Base-by-base conservation (phyloP, 768 basidiomycete genomes). In the Artomyces pyxidatus region DNA sequence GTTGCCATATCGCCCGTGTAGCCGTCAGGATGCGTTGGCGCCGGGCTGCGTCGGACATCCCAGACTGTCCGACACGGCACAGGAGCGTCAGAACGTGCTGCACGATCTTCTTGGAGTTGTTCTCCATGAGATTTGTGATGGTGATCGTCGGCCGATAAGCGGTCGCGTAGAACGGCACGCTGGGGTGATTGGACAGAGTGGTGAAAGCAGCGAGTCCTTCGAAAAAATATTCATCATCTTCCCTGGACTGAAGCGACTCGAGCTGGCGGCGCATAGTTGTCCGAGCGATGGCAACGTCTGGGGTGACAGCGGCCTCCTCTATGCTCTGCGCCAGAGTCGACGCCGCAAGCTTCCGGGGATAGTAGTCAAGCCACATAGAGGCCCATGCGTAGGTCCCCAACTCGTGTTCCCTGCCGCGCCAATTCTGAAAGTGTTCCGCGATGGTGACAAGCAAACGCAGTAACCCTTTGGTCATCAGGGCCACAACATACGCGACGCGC, bases 401-500 rank as follows among this genome's bases (percentile, higher is more conserved):
- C n/a, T n/a, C n/a, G n/a, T n/a, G n/a, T n/a, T n/a, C n/a, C n/a
- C n/a, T n/a, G n/a, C n/a, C n/a, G n/a, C n/a, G n/a, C n/a, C n/a
- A n/a, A n/a, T n/a, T n/a, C n/a, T n/a, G n/a, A n/a, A n/a, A n/a
- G n/a, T n/a, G n/a, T n/a, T n/a, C n/a, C n/a, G n/a, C n/a, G n/a
- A n/a, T n/a, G n/a, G n/a, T n/a, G n/a, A n/a, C n/a, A n/a, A n/a
- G n/a, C 32, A 35, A 35, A 17, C 32, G 32, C 32, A 14, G 14
- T 12, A 7, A 12, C 12, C 32, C 32, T 17, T 35, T 35, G 32
- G 17, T 35, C 32, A 17, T 17, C 14, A 35, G 32, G 17, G 32
- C 12, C n/a, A n/a, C n/a, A n/a, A n/a, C n/a, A n/a, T n/a, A n/a
- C 14, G 47, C 27, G 19, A 54, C 47, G 29, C 42, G 44, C 30